A percentile compares a stretch with the other conserved stretches of the same genome.
These are phyloP conservation scores for Aquanectria penicillioides DNA, from an alignment of 2,329 filamentous ascomycete species.

Conservation along the genomic window DNA sequence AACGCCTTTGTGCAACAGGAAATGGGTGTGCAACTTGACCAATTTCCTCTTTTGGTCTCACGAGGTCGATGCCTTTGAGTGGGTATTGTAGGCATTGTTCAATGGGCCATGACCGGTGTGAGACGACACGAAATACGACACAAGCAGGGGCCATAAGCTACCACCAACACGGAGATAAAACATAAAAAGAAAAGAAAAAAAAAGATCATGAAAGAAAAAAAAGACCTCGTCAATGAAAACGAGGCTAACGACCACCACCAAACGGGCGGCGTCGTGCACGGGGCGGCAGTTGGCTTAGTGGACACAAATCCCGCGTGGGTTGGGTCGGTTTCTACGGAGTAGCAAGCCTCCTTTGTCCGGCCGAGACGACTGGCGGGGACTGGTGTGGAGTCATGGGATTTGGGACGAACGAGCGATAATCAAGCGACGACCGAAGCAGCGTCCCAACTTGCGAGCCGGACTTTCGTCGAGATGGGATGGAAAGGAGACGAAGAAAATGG, in stretches of 20 bases:
- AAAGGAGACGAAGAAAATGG: not conserved
- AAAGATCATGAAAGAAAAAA: not conserved
- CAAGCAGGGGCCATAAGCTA: not conserved
- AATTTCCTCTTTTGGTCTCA: not conserved
- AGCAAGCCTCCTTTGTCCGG: conserved; percentile 7
- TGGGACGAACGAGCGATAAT: too few species aligned
- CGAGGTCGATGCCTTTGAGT: not conserved
- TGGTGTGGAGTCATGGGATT: conserved; percentile 2
- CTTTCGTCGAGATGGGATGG: too few species aligned
- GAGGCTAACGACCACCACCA: not conserved
- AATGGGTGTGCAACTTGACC: not conserved
- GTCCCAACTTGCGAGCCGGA: too few species aligned
- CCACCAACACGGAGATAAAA: not conserved
- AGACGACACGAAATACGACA: not conserved
- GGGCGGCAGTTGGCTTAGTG: conserved; percentile 8
- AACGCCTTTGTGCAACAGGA: not conserved
- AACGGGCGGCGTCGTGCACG: conserved; percentile 7
- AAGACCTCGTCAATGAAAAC: not conserved
- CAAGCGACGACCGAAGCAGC: too few species aligned
- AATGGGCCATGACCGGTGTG: not conserved
- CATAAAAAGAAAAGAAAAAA: not conserved
- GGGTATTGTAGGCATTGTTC: conserved; percentile 9
- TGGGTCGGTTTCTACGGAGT: not conserved
- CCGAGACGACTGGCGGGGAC: too few species aligned
- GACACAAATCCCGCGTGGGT: too few species aligned